Evolutionary conservation across 2,329 filamentous ascomycete species (phyloP).

Genomic region (Phyllosticta citribraziliensis): DNA sequence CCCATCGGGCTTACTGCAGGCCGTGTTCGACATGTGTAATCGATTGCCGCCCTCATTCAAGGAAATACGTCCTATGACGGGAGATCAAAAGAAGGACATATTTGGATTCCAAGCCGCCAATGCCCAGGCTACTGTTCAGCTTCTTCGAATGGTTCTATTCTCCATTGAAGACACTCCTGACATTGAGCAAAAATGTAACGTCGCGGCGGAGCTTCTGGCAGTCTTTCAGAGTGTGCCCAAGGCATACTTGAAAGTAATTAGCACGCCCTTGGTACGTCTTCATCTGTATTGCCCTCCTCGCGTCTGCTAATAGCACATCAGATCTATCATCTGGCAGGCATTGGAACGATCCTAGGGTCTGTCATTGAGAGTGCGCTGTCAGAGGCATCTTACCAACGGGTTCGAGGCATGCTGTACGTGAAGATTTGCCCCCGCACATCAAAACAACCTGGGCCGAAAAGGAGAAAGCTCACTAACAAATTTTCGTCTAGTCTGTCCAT

Average conservation of each 20-base stretch:
- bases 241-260: slow-evolving; percentile 39
- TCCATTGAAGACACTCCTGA: slow-evolving; percentile 23
- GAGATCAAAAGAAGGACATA: slow-evolving; percentile 28
- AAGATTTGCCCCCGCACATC: too few relatives aligned
- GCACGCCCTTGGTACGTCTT: slow-evolving; percentile 29
- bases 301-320: background rate
- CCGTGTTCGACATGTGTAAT: slow-evolving; percentile 20
- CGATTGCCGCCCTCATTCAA: slow-evolving; percentile 22
- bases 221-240: slow-evolving; percentile 35
- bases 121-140: slow-evolving; percentile 39
- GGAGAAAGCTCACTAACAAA: background rate
- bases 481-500: slow-evolving; percentile 20
- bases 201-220: slow-evolving; percentile 36
- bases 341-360: slow-evolving; percentile 40
- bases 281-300: background rate
- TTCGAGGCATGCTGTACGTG: slow-evolving; percentile 31
- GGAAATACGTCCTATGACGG: slow-evolving; percentile 18
- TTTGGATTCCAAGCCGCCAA: slow-evolving; percentile 43
- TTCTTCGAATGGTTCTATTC: slow-evolving; percentile 40
- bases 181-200: slow-evolving; percentile 36
- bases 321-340: slow-evolving; percentile 40
- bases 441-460: too few relatives aligned
- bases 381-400: slow-evolving; percentile 32
- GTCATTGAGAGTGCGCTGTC: slow-evolving; percentile 37
- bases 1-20: slow-evolving; percentile 19